A percentile compares a stretch with the other conserved stretches of the same genome.
These are phyloP conservation scores for Candida multigemmis DNA, from an alignment of 805 yeast genomes.

Conservation along the genomic window DNA sequence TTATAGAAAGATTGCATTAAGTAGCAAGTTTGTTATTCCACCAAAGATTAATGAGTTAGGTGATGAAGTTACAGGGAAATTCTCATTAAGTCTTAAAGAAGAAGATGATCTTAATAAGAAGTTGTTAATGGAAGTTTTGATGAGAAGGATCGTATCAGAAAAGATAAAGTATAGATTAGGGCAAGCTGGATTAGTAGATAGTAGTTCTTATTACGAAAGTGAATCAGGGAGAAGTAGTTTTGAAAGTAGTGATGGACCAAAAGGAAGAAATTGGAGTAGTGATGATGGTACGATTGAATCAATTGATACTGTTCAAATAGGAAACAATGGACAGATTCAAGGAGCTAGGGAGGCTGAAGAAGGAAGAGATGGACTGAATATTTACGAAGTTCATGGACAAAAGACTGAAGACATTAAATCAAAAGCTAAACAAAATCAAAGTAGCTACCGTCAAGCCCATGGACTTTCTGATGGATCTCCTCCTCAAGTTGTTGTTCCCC, in stretches of 20 bases:
- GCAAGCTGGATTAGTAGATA: conserved; percentile 6
- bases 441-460: too few relatives aligned
- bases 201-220: conserved; percentile 1
- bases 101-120: conserved; percentile 18
- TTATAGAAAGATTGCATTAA: conserved; percentile 18
- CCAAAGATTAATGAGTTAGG: conserved; percentile 18
- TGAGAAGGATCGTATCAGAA: conserved; percentile 34
- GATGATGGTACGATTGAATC: too few relatives aligned
- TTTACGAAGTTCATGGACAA: too few relatives aligned
- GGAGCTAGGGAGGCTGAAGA: background rate
- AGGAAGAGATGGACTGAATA: background rate
- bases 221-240: conserved; percentile 1
- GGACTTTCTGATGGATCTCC: too few relatives aligned
- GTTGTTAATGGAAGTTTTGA: conserved; percentile 24
- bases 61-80: conserved; percentile 17
- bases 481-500: too few relatives aligned
- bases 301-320: too few relatives aligned
- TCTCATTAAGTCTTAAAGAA: conserved; percentile 13
- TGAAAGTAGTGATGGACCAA: conserved; percentile 1
- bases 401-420: too few relatives aligned
- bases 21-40: conserved; percentile 9
- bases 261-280: too few relatives aligned
- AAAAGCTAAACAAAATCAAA: too few relatives aligned
- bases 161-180: conserved; percentile 26
- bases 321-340: too few relatives aligned